phyloP scores from a whole-genome alignment of 495 filamentous ascomycete genomes.

The Aspergillus diversus region DNA sequence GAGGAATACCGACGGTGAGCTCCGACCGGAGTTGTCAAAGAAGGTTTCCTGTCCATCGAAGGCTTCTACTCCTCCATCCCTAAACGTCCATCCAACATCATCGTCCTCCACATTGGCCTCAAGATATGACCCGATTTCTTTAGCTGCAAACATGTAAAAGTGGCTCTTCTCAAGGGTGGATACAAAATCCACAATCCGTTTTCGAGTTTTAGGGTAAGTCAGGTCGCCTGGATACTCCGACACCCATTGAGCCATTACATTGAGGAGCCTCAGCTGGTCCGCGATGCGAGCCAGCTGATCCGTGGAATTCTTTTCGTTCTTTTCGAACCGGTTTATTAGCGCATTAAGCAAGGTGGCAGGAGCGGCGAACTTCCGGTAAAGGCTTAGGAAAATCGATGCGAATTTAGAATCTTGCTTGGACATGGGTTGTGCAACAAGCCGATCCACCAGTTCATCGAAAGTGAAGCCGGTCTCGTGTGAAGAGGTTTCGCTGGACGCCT shows the following conservation, averaged over 20 bases:
- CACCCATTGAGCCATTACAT: constrained; percentile 86
- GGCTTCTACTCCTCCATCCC: constrained; percentile 60
- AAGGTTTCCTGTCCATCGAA: constrained; percentile 40
- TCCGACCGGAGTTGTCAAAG: constrained; percentile 43
- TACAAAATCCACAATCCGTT: constrained; percentile 72
- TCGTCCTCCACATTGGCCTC: constrained; percentile 74
- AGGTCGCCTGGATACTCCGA: constrained; percentile 92
- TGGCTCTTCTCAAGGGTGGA: constrained; percentile 65
- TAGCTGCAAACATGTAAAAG: constrained; percentile 78
- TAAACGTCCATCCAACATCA: constrained; percentile 76
- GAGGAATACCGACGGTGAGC: constrained; percentile 44
- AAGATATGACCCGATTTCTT: constrained; percentile 73
- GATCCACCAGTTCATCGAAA: constrained; percentile 89
- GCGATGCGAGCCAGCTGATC: constrained; percentile 69
- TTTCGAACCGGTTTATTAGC: constrained; percentile 75
- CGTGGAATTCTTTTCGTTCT: constrained; percentile 61
- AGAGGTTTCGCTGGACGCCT: constrained; percentile 40
- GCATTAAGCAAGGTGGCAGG: constrained; percentile 74
- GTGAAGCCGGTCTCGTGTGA: constrained; percentile 60
- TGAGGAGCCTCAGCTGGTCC: constrained; percentile 80
- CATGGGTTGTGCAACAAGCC: constrained; percentile 76
- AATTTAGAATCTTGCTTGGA: constrained; percentile 88
- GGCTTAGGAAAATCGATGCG: constrained; percentile 79
- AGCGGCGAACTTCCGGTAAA: constrained; percentile 94
- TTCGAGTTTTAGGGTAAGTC: constrained; percentile 74